phyloP scores from a whole-genome alignment of 2,329 filamentous ascomycete genomes.

The Botrytis tulipae region DNA sequence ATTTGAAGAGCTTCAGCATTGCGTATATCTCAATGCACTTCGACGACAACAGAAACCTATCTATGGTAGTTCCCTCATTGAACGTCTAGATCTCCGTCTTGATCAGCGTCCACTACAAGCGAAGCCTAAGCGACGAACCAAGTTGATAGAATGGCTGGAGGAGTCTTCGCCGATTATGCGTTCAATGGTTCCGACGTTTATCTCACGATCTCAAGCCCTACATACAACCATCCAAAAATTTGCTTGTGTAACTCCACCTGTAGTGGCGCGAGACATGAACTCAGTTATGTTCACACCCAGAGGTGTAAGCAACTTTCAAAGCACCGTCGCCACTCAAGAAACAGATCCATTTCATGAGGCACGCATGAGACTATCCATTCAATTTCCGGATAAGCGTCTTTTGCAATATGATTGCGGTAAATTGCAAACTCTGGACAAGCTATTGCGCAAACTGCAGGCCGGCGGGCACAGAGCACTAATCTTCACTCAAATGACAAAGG shows the following conservation, averaged over 20 bases:
- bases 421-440: constrained; percentile 80
- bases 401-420: constrained; percentile 98
- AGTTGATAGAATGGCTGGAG: constrained; percentile 72
- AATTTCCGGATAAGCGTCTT: constrained; percentile 94
- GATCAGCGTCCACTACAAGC: constrained; percentile 58
- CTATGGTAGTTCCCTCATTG: constrained; percentile 77
- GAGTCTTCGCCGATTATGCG: constrained; percentile 63
- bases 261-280: constrained; percentile 75
- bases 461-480: constrained; percentile 93
- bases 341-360: constrained; percentile 91
- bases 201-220: constrained; percentile 69
- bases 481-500: constrained; percentile 99
- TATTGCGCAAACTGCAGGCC: constrained; percentile 82
- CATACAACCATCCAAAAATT: constrained; percentile 81
- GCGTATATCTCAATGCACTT: constrained; percentile 75
- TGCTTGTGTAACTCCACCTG: constrained; percentile 86
- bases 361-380: constrained; percentile 88
- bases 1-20: constrained; percentile 77
- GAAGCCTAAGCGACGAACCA: constrained; percentile 58
- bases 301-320: constrained; percentile 56
- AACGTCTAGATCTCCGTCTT: constrained; percentile 65
- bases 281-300: constrained; percentile 62
- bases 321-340: constrained; percentile 55
- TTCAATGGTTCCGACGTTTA: constrained; percentile 70
- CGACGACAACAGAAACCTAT: constrained; percentile 78